phyloP scores from a whole-genome alignment of 176 grass and related monocot species.

The Zoysia japonica region DNA sequence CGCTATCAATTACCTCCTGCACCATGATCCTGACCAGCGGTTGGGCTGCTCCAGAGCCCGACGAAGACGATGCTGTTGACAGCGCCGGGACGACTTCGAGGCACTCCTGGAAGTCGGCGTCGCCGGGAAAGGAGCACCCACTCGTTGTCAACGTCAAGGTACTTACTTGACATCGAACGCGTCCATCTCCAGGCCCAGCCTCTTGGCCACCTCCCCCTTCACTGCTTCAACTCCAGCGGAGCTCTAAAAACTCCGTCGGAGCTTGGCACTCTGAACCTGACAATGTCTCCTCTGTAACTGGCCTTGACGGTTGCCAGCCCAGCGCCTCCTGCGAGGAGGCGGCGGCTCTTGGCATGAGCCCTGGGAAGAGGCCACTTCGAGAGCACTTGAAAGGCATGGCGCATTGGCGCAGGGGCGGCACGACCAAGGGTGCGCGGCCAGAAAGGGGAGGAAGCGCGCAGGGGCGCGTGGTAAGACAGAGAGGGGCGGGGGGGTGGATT shows the following conservation, averaged over 20 bases:
- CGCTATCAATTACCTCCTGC: constrained; percentile 43
- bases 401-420: too few relatives aligned
- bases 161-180: constrained; percentile 87
- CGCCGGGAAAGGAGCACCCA: constrained; percentile 75
- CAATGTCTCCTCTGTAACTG: constrained; percentile 62
- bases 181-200: constrained; percentile 58
- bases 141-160: constrained; percentile 81
- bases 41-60: constrained; percentile 25
- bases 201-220: constrained; percentile 60
- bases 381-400: constrained; percentile 25
- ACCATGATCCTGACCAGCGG: constrained; percentile 63
- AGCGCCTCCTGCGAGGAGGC: not conserved
- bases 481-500: too few relatives aligned
- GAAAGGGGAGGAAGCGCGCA: too few relatives aligned
- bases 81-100: constrained; percentile 45
- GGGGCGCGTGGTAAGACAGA: too few relatives aligned
- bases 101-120: constrained; percentile 88
- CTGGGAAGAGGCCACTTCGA: constrained; percentile 48
- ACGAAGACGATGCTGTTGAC: not conserved
- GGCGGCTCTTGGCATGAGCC: constrained; percentile 63
- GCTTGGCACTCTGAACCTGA: constrained; percentile 68
- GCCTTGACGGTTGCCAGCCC: constrained; percentile 70
- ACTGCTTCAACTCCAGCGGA: constrained; percentile 36
- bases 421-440: too few relatives aligned
- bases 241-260: not conserved